Conservation (phyloP, 2,329 filamentous ascomycete genomes). For the Leptographium galeiforme region DNA sequence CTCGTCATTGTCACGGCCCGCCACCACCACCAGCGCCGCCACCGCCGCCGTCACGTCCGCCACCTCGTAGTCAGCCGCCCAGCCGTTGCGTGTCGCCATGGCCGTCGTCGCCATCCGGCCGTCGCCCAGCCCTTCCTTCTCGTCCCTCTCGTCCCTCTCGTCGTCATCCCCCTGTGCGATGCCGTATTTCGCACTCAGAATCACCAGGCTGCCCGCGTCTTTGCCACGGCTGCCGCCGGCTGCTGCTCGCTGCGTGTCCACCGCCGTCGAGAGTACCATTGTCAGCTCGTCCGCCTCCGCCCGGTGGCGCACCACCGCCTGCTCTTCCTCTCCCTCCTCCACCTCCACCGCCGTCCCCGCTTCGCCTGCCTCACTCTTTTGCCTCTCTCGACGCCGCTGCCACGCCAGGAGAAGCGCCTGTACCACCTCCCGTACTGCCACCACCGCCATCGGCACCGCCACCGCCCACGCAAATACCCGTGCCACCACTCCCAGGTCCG, state of each 20-base stretch:
- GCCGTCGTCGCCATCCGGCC: not conserved
- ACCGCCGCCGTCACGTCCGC: conserved; percentile 36
- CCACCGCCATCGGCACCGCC: conserved; percentile 24
- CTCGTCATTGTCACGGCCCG: conserved; percentile 14
- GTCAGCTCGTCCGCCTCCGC: conserved; percentile 32
- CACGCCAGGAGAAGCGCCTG: conserved; percentile 1
- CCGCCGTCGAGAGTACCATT: conserved; percentile 25
- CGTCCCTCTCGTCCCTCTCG: not conserved
- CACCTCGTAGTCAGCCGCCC: conserved; percentile 22
- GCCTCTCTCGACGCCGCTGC: not conserved
- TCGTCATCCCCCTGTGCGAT: conserved; percentile 13
- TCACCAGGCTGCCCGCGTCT: conserved; percentile 25
- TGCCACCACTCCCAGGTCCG: conserved; percentile 4
- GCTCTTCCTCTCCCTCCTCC: conserved; percentile 3
- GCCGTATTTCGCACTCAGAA: conserved; percentile 36
- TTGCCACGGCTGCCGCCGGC: conserved; percentile 9
- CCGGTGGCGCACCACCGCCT: conserved; percentile 20
- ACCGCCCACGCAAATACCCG: conserved; percentile 24
- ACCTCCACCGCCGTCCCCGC: conserved; percentile 10
- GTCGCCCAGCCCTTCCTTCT: conserved; percentile 2
- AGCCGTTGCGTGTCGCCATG: conserved; percentile 13
- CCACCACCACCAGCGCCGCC: conserved; percentile 25
- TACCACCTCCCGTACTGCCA: conserved; percentile 18
- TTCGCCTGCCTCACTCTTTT: not conserved
- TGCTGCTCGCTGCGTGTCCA: conserved; percentile 17